These are phyloP conservation scores for Ceratonia siliqua DNA, from an alignment of 306 rosid genomes.

Conservation along the genomic window DNA sequence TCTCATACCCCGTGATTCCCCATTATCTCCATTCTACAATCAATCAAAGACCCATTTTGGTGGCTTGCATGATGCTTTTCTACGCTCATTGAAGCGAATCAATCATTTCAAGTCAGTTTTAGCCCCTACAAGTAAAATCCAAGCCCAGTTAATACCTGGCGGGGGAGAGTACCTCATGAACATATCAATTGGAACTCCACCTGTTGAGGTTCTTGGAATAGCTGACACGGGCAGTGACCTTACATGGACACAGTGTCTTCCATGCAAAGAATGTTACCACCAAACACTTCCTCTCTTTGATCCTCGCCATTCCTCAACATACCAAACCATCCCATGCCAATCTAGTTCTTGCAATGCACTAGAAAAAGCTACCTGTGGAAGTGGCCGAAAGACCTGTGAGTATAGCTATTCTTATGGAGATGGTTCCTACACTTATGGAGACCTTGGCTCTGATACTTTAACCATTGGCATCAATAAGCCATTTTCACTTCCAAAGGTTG, in stretches of 20 bases:
- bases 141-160: constrained; percentile 26
- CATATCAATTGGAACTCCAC: constrained; percentile 48
- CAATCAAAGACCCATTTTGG: constrained; percentile 35
- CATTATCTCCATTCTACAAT: constrained; percentile 47
- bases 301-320: constrained; percentile 48
- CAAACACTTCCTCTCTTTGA: constrained; percentile 47
- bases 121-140: not conserved
- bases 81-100: constrained; percentile 47
- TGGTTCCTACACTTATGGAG: constrained; percentile 42
- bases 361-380: not conserved
- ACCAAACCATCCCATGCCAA: constrained; percentile 25
- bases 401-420: constrained; percentile 49
- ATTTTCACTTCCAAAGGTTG: constrained; percentile 11
- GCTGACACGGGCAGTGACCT: constrained; percentile 62
- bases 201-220: constrained; percentile 38
- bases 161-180: constrained; percentile 46
- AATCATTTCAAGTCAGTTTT: not conserved
- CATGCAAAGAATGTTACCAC: constrained; percentile 47
- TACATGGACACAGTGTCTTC: constrained; percentile 53
- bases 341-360: constrained; percentile 31
- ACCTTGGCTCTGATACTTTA: constrained; percentile 45
- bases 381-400: not conserved
- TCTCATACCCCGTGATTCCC: constrained; percentile 58
- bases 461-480: constrained; percentile 1
- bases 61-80: constrained; percentile 42